Evolutionary conservation across 2,329 filamentous ascomycete genomes (phyloP).

Genomic region (Aureobasidium sp.): DNA sequence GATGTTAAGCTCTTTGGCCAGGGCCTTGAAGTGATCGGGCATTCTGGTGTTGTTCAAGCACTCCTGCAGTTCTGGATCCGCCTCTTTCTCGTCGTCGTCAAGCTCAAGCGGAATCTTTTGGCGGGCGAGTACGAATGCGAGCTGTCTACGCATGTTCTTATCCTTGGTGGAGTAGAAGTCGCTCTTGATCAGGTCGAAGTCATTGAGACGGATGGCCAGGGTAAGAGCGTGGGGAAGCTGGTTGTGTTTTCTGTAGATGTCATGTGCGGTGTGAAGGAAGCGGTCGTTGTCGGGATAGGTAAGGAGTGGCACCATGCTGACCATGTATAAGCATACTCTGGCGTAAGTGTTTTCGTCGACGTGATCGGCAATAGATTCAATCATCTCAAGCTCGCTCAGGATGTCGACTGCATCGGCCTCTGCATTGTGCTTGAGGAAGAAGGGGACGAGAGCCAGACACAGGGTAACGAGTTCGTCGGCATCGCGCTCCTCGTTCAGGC

Average conservation of each 20-base stretch:
- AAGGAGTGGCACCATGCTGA: slow-evolving; percentile 95
- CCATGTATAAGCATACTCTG: slow-evolving; percentile 94
- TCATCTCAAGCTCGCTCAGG: slow-evolving; percentile 95
- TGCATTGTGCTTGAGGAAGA: slow-evolving; percentile 94
- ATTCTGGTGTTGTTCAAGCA: slow-evolving; percentile 82
- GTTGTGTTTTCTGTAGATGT: slow-evolving; percentile 88
- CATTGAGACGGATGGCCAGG: slow-evolving; percentile 87
- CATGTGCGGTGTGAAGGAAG: slow-evolving; percentile 86
- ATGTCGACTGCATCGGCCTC: slow-evolving; percentile 97
- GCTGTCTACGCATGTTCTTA: slow-evolving; percentile 77
- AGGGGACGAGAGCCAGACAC: slow-evolving; percentile 74
- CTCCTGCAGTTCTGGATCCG: slow-evolving; percentile 67
- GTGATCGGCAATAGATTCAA: slow-evolving; percentile 80
- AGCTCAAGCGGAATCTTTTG: slow-evolving; percentile 80
- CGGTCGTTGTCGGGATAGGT: slow-evolving; percentile 96
- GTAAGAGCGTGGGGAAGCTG: slow-evolving; percentile 90
- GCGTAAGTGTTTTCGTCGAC: slow-evolving; percentile 91
- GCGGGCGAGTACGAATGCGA: slow-evolving; percentile 84
- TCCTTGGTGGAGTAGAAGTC: slow-evolving; percentile 77
- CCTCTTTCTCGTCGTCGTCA: slow-evolving; percentile 52
- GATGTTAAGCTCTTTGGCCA: slow-evolving; percentile 94
- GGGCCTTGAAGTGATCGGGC: slow-evolving; percentile 83
- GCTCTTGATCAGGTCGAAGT: slow-evolving; percentile 64
- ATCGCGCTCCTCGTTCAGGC: slow-evolving; percentile 75
- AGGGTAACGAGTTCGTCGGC: slow-evolving; percentile 79